These are phyloP conservation scores for Parathielavia hyrcaniae DNA, from an alignment of 495 filamentous ascomycete species.

Conservation along the genomic window DNA sequence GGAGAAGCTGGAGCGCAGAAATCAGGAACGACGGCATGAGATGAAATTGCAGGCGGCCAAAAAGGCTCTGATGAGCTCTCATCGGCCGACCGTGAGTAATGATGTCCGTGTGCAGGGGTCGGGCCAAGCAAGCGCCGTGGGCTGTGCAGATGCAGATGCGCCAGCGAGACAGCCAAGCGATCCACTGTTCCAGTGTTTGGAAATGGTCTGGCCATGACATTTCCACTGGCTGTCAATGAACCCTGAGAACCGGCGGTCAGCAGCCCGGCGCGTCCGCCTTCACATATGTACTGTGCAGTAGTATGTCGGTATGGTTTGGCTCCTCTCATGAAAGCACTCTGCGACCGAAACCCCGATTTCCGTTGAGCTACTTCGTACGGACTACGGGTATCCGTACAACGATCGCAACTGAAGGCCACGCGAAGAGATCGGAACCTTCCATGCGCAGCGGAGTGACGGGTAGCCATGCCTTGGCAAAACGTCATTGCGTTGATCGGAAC, in stretches of 20 bases:
- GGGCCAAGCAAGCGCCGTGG: slow-evolving; percentile 3
- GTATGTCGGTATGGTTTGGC: no score
- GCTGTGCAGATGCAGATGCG: background rate
- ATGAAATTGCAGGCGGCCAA: slow-evolving; percentile 2
- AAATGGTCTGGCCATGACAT: background rate
- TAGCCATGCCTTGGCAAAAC: slow-evolving; percentile 2
- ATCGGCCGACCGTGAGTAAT: no score
- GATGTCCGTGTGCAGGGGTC: slow-evolving; percentile 3
- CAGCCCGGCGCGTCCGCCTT: background rate
- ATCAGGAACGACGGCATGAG: slow-evolving; percentile 9
- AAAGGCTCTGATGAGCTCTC: background rate
- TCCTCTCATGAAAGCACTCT: background rate
- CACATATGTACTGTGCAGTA: no score
- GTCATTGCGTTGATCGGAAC: slow-evolving; percentile 6
- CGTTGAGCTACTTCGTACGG: no score
- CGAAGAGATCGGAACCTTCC: background rate
- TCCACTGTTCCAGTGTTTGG: slow-evolving; percentile 7
- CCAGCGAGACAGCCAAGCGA: background rate
- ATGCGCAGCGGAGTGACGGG: background rate
- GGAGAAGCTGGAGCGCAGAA: background rate
- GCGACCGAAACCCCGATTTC: no score
- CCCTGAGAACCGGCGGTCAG: slow-evolving; percentile 3
- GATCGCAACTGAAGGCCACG: background rate
- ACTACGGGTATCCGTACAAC: background rate
- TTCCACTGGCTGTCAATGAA: slow-evolving; percentile 5